Evolutionary conservation across 352 stramenopile genomes (phyloP), one percentile per base, ranked within the genome.

Genomic region (Lagenidium giganteum): DNA sequence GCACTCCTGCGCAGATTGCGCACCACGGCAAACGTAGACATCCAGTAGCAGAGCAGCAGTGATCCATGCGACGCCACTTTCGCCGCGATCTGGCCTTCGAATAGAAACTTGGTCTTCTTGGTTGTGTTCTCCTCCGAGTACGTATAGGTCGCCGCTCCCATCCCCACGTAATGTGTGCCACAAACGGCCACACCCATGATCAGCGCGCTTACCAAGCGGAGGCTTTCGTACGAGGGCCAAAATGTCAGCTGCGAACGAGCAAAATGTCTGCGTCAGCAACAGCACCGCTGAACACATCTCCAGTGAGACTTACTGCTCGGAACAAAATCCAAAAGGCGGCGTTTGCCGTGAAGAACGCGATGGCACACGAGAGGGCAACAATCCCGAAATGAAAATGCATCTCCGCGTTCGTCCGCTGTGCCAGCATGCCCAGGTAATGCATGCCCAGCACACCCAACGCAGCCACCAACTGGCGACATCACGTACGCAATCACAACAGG

Each of bases 391-490:
- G 51, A 17, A 75, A 66, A 3, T 46, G 49, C 67, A 82, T 71
- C 5, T 43, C 40, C 0, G 60, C 41, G 21, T 73, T 57, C 12
- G 67, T 56, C 36, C 70, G 72, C 46, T 85, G 67, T 1, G 67
- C 75, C 52, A 81, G 59, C 75, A 87, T 87, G 9, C 71, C 75
- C n/a, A 85, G 37, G 54, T 83, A 87, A 43, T 85, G 75, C 75
- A 87, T 87, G 2, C 72, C 70, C 11, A 87, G 65, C 7, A 87
- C 71, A 6, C 75, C 75, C 3, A 84, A 35, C 1, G 69, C 71
- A 1, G 75, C 70, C 16, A 79, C 74, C 8, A 82, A 24, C n/a
- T n/a, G n/a, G n/a, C n/a, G n/a, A n/a, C n/a, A n/a, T n/a, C n/a
- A n/a, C n/a, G n/a, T n/a, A n/a, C n/a, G n/a, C n/a, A n/a, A n/a